Evolutionary conservation across 2,329 filamentous ascomycete genomes (phyloP).

Genomic region (Monosporascus sp.): DNA sequence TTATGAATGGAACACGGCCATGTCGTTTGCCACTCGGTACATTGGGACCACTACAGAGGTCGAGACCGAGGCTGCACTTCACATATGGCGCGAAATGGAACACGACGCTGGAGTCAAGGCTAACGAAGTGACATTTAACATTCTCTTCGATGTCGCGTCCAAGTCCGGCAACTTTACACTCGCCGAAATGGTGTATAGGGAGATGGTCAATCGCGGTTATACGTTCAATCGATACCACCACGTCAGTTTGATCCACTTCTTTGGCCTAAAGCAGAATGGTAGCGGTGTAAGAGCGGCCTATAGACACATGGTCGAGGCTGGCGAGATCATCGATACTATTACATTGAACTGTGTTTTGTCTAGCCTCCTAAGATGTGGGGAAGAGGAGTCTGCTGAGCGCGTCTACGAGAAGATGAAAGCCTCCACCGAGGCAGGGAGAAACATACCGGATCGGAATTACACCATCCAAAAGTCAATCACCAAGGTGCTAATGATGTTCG

Average conservation of each 20-base stretch:
- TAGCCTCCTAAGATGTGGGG: constrained; percentile 70
- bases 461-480: constrained; percentile 46
- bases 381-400: constrained; percentile 70
- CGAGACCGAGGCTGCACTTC: constrained; percentile 65
- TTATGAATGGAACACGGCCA: constrained; percentile 78
- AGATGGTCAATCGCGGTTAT: constrained; percentile 69
- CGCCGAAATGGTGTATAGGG: constrained; percentile 77
- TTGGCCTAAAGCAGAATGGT: constrained; percentile 70
- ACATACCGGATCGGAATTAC: constrained; percentile 42
- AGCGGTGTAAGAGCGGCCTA: constrained; percentile 74
- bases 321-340: constrained; percentile 82
- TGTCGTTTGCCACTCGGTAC: constrained; percentile 73
- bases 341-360: constrained; percentile 84
- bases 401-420: constrained; percentile 82
- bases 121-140: constrained; percentile 83
- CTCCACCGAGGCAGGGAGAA: constrained; percentile 38
- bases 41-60: constrained; percentile 52
- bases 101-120: constrained; percentile 57
- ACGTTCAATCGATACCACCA: constrained; percentile 74
- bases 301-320: constrained; percentile 73
- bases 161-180: constrained; percentile 80
- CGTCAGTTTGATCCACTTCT: constrained; percentile 77
- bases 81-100: constrained; percentile 90
- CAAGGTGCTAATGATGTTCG: constrained; percentile 53
- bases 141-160: constrained; percentile 83